phyloP scores from a whole-genome alignment of 371 early-diverging fungal genomes.

The Mucor racemosus region DNA sequence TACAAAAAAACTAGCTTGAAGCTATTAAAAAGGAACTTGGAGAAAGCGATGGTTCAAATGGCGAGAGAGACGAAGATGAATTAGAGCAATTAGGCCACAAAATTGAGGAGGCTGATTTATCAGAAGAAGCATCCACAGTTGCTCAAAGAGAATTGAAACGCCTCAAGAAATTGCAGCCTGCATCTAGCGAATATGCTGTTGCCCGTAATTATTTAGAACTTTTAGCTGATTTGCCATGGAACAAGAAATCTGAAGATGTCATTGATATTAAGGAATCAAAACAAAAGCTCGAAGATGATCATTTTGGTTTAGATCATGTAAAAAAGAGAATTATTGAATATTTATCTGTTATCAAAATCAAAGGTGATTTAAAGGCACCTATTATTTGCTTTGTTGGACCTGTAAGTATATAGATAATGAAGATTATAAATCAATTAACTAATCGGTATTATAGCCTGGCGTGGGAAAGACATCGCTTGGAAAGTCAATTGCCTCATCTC shows the following conservation, averaged over 20 bases:
- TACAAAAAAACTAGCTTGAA: slow-evolving; percentile 55
- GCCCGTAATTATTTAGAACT: slow-evolving; percentile 79
- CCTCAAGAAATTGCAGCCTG: slow-evolving; percentile 73
- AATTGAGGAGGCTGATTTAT: slow-evolving; percentile 66
- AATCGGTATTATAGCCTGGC: slow-evolving; percentile 54
- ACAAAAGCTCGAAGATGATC: slow-evolving; percentile 76
- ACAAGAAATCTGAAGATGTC: slow-evolving; percentile 58
- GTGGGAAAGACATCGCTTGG: slow-evolving; percentile 90
- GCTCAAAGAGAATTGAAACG: slow-evolving; percentile 77
- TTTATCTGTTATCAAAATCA: slow-evolving; percentile 80
- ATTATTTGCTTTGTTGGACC: slow-evolving; percentile 85
- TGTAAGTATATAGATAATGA: slow-evolving; percentile 26
- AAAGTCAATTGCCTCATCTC: slow-evolving; percentile 79
- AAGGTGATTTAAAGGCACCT: slow-evolving; percentile 80
- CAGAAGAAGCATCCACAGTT: slow-evolving; percentile 67
- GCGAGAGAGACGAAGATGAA: slow-evolving; percentile 64
- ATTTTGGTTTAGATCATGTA: slow-evolving; percentile 83
- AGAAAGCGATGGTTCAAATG: slow-evolving; percentile 40
- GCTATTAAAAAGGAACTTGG: slow-evolving; percentile 86
- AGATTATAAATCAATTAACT: slow-evolving; percentile 6
- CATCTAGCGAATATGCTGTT: slow-evolving; percentile 82
- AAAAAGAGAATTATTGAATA: slow-evolving; percentile 86
- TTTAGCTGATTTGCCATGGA: slow-evolving; percentile 84
- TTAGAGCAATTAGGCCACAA: slow-evolving; percentile 60
- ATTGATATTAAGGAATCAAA: slow-evolving; percentile 73